Evolutionary conservation across 306 rosid species (phyloP).

Genomic region (Prinsepia uniflora): DNA sequence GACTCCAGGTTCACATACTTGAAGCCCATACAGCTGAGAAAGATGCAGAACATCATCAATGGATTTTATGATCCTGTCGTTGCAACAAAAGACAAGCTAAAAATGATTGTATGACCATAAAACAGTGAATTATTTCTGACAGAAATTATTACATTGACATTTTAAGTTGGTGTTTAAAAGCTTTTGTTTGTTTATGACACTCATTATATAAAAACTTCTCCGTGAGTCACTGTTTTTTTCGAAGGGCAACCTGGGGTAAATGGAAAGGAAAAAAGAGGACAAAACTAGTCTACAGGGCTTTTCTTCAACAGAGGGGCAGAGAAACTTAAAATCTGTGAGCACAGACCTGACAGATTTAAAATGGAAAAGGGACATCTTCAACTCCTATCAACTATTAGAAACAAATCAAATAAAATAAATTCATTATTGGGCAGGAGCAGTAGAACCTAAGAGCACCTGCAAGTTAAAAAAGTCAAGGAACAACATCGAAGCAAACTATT

Average conservation of each 20-base stretch:
- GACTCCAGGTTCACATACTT: constrained; percentile 66
- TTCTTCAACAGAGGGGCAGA: not conserved
- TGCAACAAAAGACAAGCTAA: constrained; percentile 27
- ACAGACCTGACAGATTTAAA: not conserved
- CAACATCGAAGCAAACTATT: not conserved
- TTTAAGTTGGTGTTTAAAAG: not conserved
- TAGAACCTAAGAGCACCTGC: not conserved
- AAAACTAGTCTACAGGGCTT: not conserved
- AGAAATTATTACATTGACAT: constrained; percentile 13
- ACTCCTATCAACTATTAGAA: not conserved
- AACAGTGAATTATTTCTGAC: constrained; percentile 2
- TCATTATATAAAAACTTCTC: not conserved
- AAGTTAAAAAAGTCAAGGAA: not conserved
- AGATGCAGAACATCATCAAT: constrained; percentile 78
- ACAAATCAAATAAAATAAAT: not conserved
- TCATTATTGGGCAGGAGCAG: not conserved
- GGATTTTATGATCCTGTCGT: constrained; percentile 76
- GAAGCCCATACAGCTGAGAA: constrained; percentile 52
- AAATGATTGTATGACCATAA: constrained; percentile 3
- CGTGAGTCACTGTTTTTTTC: not conserved
- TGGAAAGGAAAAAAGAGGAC: not conserved
- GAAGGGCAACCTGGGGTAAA: not conserved
- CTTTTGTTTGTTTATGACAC: not conserved
- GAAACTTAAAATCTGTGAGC: not conserved
- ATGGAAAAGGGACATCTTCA: not conserved